Percentiles rank a stretch among this genome's conserved stretches.
Evolutionary conservation across 2,329 filamentous ascomycete genomes (phyloP).

Genomic region (Emergomyces pasteurianus): DNA sequence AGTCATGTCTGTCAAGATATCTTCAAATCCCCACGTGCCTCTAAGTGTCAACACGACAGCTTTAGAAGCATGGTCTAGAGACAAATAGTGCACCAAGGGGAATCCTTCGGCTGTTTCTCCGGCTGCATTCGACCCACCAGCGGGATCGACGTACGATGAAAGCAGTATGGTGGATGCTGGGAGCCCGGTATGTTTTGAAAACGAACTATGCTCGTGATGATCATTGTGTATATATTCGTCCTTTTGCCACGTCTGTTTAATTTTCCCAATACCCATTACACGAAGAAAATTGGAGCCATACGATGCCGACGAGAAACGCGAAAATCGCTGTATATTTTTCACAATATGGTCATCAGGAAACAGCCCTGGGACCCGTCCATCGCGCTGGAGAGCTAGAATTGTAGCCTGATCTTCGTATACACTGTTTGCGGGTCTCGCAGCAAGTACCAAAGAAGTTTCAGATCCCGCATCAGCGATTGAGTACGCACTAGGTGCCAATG

Average conservation of each 20-base stretch:
- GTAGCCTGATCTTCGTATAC: conserved; percentile 36
- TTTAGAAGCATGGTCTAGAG: conserved; percentile 58
- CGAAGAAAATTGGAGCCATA: conserved; percentile 36
- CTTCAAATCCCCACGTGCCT: conserved; percentile 61
- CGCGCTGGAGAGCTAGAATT: conserved; percentile 30
- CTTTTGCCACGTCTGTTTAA: conserved; percentile 19
- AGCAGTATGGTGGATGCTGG: conserved; percentile 42
- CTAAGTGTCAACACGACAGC: conserved; percentile 62
- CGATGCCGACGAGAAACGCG: conserved; percentile 36
- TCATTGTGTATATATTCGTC: conserved; percentile 28
- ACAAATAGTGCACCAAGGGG: conserved; percentile 61
- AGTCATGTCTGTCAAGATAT: conserved; percentile 61
- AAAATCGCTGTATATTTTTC: conserved; percentile 35
- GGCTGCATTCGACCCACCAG: conserved; percentile 53
- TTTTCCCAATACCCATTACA: conserved; percentile 33
- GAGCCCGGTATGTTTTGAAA: conserved; percentile 34
- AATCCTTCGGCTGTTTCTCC: conserved; percentile 55
- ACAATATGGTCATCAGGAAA: conserved; percentile 36
- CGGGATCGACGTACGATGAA: conserved; percentile 58
- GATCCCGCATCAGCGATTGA: conserved; percentile 34
- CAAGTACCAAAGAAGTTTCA: conserved; percentile 33
- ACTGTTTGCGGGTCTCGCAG: conserved; percentile 30
- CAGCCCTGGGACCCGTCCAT: conserved; percentile 34
- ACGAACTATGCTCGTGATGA: conserved; percentile 34
- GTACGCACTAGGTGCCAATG: conserved; percentile 34